Evolutionary conservation across 768 basidiomycete species (phyloP).

Genomic region (Kwoniella dejecticola): DNA sequence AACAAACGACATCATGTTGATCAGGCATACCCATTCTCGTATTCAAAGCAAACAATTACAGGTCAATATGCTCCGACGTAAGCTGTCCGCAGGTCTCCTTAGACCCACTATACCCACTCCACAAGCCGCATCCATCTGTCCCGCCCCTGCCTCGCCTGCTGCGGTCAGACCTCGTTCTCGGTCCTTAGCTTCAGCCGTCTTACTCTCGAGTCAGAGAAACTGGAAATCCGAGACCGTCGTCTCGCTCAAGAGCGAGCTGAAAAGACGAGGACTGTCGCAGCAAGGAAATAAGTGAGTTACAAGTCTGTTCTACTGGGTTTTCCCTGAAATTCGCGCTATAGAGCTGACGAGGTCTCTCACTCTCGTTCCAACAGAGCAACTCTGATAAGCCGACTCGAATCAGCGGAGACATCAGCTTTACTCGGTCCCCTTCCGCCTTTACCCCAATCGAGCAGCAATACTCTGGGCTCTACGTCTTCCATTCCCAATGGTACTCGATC

Average conservation of each 20-base stretch:
- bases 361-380: conserved; percentile 37
- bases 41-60: neutral
- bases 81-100: conserved; percentile 46
- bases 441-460: neutral
- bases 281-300: conserved; percentile 58
- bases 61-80: conserved; percentile 48
- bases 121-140: conserved; percentile 10
- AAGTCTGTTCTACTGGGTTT: neutral
- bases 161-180: conserved; percentile 23
- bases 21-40: neutral
- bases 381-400: conserved; percentile 44
- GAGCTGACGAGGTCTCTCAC: neutral
- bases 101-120: conserved; percentile 29
- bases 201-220: conserved; percentile 46
- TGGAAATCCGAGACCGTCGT: conserved; percentile 52
- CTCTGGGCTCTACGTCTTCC: neutral
- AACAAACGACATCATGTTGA: neutral
- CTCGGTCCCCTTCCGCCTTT: conserved; percentile 47
- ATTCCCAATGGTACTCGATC: conserved; percentile 19
- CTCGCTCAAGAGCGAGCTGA: conserved; percentile 48
- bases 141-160: too few relatives aligned
- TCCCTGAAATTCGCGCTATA: neutral
- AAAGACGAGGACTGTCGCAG: conserved; percentile 45
- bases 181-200: conserved; percentile 47
- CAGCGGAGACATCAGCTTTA: conserved; percentile 42